phyloP scores from a whole-genome alignment of 176 grass and related monocot species.

The Oryza brachyantha region DNA sequence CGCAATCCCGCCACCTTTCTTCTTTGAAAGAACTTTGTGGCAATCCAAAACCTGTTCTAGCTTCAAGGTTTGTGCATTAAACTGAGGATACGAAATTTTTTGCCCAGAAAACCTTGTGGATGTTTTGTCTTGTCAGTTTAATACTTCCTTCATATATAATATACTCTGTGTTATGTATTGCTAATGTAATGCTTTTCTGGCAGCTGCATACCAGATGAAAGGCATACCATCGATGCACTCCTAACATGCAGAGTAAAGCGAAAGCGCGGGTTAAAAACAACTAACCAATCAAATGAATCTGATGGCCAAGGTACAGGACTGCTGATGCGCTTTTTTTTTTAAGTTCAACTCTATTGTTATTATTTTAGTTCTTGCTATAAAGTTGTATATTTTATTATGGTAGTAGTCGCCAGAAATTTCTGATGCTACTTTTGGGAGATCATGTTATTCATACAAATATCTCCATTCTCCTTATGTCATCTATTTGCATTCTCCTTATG shows the following conservation, averaged over 20 bases:
- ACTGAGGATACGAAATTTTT: background rate
- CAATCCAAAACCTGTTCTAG: slow-evolving; percentile 86
- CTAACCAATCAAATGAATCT: slow-evolving; percentile 32
- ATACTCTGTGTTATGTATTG: background rate
- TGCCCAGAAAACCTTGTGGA: background rate
- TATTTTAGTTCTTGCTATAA: background rate
- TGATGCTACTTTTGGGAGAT: slow-evolving; percentile 4
- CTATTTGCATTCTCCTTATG: too few relatives aligned
- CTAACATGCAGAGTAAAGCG: slow-evolving; percentile 89
- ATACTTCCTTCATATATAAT: slow-evolving; percentile 1
- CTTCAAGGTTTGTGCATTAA: slow-evolving; percentile 70
- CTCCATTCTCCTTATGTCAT: background rate
- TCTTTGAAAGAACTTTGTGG: slow-evolving; percentile 77
- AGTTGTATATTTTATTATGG: slow-evolving; percentile 17
- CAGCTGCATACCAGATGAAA: slow-evolving; percentile 82
- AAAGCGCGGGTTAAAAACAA: slow-evolving; percentile 50
- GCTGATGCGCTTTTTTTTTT: slow-evolving; percentile 19
- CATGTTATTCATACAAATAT: background rate
- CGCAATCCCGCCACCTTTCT: slow-evolving; percentile 49
- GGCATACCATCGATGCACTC: slow-evolving; percentile 84
- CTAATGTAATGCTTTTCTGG: slow-evolving; percentile 29
- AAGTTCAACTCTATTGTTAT: background rate
- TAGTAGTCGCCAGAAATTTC: background rate
- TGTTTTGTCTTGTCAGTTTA: background rate
- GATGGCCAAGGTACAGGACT: slow-evolving; percentile 42